Conservation (phyloP, 2,329 filamentous ascomycete species). For the Allantophomopsis lycopodina region DNA sequence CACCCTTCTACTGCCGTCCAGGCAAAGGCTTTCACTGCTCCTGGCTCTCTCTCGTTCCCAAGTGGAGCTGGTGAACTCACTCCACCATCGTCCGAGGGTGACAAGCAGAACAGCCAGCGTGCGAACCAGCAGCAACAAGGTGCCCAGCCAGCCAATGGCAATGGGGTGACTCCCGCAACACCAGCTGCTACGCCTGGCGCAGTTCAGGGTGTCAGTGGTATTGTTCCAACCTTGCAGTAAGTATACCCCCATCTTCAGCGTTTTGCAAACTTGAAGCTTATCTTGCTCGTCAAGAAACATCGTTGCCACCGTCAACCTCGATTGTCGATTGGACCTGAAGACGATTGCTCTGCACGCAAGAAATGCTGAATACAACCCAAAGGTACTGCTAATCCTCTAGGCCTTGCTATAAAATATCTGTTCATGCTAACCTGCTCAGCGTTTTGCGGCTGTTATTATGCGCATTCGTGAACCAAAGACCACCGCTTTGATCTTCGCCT, state of each 20-base stretch:
- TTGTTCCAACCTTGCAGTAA: conserved; percentile 93
- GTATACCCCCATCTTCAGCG: conserved; percentile 41
- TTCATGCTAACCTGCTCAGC: conserved; percentile 40
- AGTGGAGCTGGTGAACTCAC: conserved; percentile 73
- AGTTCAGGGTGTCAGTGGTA: conserved; percentile 69
- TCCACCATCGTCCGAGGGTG: conserved; percentile 62
- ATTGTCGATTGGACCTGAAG: conserved; percentile 95
- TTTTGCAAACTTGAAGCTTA: conserved; percentile 32
- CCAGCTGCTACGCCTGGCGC: conserved; percentile 85
- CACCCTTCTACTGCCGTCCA: conserved; percentile 85
- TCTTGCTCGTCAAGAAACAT: conserved; percentile 67
- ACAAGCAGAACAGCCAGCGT: conserved; percentile 34
- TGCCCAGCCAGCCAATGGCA: conserved; percentile 48
- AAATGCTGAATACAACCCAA: conserved; percentile 97
- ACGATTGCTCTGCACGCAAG: conserved; percentile 96
- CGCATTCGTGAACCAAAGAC: conserved; percentile 98
- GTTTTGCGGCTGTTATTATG: conserved; percentile 99
- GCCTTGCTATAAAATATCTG: conserved; percentile 27
- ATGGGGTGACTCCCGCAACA: conserved; percentile 77
- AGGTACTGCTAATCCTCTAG: conserved; percentile 48
- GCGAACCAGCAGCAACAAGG: conserved; percentile 35
- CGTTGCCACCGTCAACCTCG: conserved; percentile 95
- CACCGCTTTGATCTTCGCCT: conserved; percentile 93
- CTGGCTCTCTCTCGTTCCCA: conserved; percentile 84
- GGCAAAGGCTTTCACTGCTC: conserved; percentile 90